Percentiles rank a stretch among this genome's conserved stretches.
These are phyloP conservation scores for Pichiaceae sp. DNA, from an alignment of 1,139 yeast genomes.

Conservation along the genomic window DNA sequence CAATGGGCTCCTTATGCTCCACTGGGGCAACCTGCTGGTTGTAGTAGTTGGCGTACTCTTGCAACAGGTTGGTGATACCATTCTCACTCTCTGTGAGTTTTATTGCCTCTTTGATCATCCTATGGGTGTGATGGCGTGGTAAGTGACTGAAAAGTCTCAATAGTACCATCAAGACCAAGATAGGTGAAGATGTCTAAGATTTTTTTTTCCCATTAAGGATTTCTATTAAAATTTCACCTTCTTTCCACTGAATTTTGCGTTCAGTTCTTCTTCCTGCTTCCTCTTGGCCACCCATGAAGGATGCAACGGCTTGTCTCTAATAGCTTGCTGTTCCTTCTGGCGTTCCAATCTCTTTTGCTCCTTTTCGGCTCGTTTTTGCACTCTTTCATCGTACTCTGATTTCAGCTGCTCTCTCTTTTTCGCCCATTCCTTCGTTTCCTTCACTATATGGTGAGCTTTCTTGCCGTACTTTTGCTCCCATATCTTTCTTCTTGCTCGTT, in stretches of 20 bases:
- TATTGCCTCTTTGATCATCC: not conserved
- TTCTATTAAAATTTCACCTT: constrained; percentile 58
- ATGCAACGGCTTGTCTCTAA: constrained; percentile 43
- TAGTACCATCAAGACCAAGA: too few species aligned
- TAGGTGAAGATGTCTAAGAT: not conserved
- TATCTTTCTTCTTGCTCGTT: constrained; percentile 90
- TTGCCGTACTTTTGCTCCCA: constrained; percentile 90
- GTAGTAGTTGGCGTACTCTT: constrained; percentile 19
- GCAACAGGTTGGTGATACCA: constrained; percentile 19
- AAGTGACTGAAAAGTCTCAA: too few species aligned
- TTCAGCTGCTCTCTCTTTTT: constrained; percentile 54
- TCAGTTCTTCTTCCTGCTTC: constrained; percentile 56
- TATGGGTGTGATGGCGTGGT: not conserved
- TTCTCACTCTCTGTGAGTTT: constrained; percentile 16
- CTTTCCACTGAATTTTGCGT: constrained; percentile 72
- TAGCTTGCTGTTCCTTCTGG: constrained; percentile 36
- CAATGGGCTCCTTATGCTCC: constrained; percentile 25
- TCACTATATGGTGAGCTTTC: constrained; percentile 73
- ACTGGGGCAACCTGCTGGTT: constrained; percentile 10
- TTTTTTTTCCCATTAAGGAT: not conserved
- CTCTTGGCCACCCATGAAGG: constrained; percentile 96
- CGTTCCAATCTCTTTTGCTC: constrained; percentile 33
- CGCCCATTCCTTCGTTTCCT: constrained; percentile 44
- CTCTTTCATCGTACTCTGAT: constrained; percentile 66
- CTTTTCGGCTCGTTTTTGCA: constrained; percentile 52